Conservation (phyloP, 768 basidiomycete genomes). For the Leccinum longicurvipes region DNA sequence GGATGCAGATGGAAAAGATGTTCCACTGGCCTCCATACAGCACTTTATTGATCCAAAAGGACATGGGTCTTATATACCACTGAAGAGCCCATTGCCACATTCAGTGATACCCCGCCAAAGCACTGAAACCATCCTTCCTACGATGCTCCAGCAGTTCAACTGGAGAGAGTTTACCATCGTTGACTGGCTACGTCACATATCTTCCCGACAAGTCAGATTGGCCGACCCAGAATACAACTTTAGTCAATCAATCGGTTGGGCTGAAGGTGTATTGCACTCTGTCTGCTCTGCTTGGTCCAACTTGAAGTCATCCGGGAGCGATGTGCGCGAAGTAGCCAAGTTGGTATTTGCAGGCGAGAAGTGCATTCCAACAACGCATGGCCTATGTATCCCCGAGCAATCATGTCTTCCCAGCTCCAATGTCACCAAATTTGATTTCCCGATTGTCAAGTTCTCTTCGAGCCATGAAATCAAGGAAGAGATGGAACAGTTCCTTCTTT, state of each 20-base stretch:
- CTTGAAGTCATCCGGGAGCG: too few species aligned
- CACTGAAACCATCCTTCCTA: constrained; percentile 54
- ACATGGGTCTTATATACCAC: constrained; percentile 53
- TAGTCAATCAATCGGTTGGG: constrained; percentile 60
- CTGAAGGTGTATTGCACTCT: constrained; percentile 67
- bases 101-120: constrained; percentile 47
- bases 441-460: not conserved
- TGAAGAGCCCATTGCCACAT: too few species aligned
- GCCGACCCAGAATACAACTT: constrained; percentile 54
- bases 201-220: constrained; percentile 39
- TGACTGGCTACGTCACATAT: constrained; percentile 70
- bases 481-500: not conserved
- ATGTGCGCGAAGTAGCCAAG: not conserved
- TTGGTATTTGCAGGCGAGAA: constrained; percentile 20
- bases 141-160: constrained; percentile 55
- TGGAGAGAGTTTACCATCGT: constrained; percentile 72
- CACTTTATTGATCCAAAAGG: constrained; percentile 55
- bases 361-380: constrained; percentile 49
- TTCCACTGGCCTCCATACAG: constrained; percentile 60
- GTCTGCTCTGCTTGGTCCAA: constrained; percentile 66
- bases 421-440: constrained; percentile 7
- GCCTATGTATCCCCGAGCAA: constrained; percentile 65
- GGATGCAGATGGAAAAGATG: constrained; percentile 44
- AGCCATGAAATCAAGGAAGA: constrained; percentile 36
- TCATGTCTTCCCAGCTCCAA: constrained; percentile 79